Evolutionary conservation across 148 eudicot genomes (phyloP).

Genomic region (Silene conica): DNA sequence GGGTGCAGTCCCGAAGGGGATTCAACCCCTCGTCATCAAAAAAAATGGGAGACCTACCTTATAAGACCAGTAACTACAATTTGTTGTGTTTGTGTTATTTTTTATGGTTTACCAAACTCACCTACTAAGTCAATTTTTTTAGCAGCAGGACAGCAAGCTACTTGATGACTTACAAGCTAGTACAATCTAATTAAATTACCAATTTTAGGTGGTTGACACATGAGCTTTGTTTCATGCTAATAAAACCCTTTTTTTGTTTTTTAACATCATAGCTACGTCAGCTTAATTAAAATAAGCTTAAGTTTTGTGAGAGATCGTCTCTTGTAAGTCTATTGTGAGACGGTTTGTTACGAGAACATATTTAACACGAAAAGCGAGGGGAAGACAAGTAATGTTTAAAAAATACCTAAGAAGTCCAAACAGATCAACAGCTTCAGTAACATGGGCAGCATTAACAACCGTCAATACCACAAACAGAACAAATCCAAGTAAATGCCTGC

Average conservation of each 20-base stretch:
- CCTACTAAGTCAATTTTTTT: constrained; percentile 9
- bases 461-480: constrained; percentile 71
- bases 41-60: constrained; percentile 4
- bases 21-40: too few relatives aligned
- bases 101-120: constrained; percentile 5
- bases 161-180: not conserved
- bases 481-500: constrained; percentile 89
- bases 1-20: too few relatives aligned
- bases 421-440: constrained; percentile 61
- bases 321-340: too few relatives aligned
- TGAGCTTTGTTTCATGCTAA: too few relatives aligned
- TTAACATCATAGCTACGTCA: too few relatives aligned
- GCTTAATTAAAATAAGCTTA: too few relatives aligned
- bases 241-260: too few relatives aligned
- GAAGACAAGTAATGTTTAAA: not conserved
- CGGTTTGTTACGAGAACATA: too few relatives aligned
- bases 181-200: not conserved
- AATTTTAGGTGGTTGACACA: not conserved
- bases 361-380: too few relatives aligned
- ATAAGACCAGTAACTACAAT: constrained; percentile 1
- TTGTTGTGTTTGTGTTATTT: not conserved
- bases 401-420: constrained; percentile 63
- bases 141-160: not conserved
- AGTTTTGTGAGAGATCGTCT: too few relatives aligned
- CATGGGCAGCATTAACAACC: constrained; percentile 45